Evolutionary conservation across 306 rosid genomes (phyloP).

Genomic region (Dalbergia cultrata): DNA sequence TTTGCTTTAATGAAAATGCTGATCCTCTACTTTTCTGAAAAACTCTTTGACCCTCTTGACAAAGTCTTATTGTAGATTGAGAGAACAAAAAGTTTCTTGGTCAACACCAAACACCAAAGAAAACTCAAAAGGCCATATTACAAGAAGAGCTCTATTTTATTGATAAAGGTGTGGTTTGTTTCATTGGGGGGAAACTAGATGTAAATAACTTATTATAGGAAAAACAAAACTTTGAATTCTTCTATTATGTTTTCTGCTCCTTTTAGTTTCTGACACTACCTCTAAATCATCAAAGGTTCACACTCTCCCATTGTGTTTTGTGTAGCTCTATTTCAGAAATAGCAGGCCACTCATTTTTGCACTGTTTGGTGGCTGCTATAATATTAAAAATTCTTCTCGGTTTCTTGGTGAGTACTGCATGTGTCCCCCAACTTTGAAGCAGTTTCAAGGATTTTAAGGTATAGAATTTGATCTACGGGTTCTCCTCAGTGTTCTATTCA

Average conservation of each 20-base stretch:
- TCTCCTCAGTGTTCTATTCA: conserved; percentile 12
- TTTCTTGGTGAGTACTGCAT: conserved; percentile 7
- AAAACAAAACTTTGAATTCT: background rate
- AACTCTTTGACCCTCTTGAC: background rate
- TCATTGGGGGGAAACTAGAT: background rate
- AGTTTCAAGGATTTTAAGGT: background rate
- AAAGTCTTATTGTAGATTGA: background rate
- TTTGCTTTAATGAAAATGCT: background rate
- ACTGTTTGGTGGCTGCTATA: conserved; percentile 20
- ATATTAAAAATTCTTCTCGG: conserved; percentile 8
- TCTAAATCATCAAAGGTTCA: conserved; percentile 17
- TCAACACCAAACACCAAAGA: background rate
- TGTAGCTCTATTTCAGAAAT: conserved; percentile 26
- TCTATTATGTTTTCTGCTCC: background rate
- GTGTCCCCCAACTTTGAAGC: conserved; percentile 27
- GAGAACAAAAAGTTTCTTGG: background rate
- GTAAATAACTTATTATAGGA: conserved; percentile 19
- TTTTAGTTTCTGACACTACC: background rate
- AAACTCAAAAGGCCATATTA: background rate
- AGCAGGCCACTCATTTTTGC: conserved; percentile 24
- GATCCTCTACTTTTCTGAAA: background rate
- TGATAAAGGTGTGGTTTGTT: background rate
- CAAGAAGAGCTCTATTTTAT: conserved; percentile 18
- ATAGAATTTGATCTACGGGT: conserved; percentile 18
- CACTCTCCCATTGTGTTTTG: background rate